Evolutionary conservation across 148 eudicot genomes (phyloP), one percentile per base, ranked within the genome.

Genomic region (Fallopia convolvulus): DNA sequence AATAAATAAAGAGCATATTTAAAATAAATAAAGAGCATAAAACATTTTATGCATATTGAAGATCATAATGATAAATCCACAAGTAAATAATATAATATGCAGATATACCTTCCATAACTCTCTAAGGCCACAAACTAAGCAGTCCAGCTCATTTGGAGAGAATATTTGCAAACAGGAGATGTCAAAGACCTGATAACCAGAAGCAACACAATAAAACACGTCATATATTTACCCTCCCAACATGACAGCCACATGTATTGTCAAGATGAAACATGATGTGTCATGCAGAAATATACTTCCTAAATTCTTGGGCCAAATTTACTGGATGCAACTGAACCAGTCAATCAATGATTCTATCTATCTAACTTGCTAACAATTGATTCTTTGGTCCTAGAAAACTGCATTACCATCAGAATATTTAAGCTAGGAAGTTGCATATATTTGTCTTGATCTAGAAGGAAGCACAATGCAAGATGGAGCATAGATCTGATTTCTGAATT

Each of bases 101-200:
- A 79, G 53, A 13, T 70, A 79, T 83, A 96, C 99, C 99, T 91
- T 77, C 99, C 99, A 96, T 87, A 96, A 82, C 83, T 96, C 99
- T 82, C 97, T 86, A 78, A 93, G 93, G 56, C 99, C 99, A 75
- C 99, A 96, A 79, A 96, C 93, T 77, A 96, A 84, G 83, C 91
- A 90, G 83, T 96, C 99, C 83, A 96, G 78, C 84, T 96, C 99
- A 79, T 79, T 83, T 40, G 97, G 97, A 70, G 97, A 91, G 80
- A 91, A 96, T 82, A 96, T 93, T 88, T 91, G 99, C 40, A 93
- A 81, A 60, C 92, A 79, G 5, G 93, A 72, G 74, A 96, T 86
- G 80, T 96, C 98, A 75, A 96, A 93, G 63, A 96, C 99, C 99
- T 95, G 83, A 75, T 5, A 77, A 48, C 53, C 66, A 70, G 2